Evolutionary conservation across 441 rosid species (phyloP), one percentile per base, ranked within the genome.

Genomic region (Bocquillonia castaneifolia): DNA sequence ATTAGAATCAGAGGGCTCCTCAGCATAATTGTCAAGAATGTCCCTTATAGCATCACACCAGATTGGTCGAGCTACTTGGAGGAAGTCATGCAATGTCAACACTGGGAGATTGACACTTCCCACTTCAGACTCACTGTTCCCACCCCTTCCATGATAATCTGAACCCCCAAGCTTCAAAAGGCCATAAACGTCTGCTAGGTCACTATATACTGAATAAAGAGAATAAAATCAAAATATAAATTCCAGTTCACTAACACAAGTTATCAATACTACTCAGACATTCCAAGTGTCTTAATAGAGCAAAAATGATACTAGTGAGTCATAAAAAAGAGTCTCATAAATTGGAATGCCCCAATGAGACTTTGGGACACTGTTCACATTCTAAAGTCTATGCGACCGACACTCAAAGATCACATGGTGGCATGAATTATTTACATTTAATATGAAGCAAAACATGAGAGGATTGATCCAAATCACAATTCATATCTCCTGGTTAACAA

Each of bases 161-260:
- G 98, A 86, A 5, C 98, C 98, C 72, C 98, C 98, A 15, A 93
- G 84, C 87, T 93, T 93, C 70, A 93, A 57, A 64, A 93, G 92
- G 64, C 78, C 82, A 26, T 86, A 77, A 40, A 88, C 72, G 74
- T 93, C 96, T 0, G 98, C 97, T 68, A 93, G 74, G 70, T 88
- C 92, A 12, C 87, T 84, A 79, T 81, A 93, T 54, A 76, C 97
- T 91, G 90, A 56, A 70, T 17, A 51, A 51, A 70, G 59, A 68
- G 10, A 73, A 68, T 5, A 15, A 42, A 63, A 40, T 63, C 66
- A 64, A 58, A 45, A 47, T 45, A 17, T 28, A 67, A 70, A 4
- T 34, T 2, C 26, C 39, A 18, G 20, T 3, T 14, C 12, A 37
- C 28, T 26, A 63, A 61, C 0, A 61, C 13, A 47, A 23, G 20